phyloP scores from a whole-genome alignment of 2,329 filamentous ascomycete species.

The Acephala macrosclerotiorum region DNA sequence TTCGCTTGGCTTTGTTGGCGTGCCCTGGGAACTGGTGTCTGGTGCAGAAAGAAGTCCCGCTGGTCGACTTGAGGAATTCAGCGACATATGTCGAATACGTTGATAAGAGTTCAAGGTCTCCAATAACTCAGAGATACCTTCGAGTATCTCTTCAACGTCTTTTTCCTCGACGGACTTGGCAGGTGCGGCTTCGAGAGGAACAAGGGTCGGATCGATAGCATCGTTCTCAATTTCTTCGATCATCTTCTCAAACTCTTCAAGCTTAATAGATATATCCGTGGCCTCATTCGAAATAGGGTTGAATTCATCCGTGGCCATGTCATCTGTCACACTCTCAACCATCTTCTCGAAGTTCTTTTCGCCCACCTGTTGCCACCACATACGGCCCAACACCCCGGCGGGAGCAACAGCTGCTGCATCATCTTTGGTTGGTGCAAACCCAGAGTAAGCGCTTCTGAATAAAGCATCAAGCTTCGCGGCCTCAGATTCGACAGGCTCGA shows the following conservation, averaged over 20 bases:
- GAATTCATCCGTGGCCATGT: slow-evolving; percentile 19
- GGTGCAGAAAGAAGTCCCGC: slow-evolving; percentile 71
- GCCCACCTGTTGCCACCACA: slow-evolving; percentile 81
- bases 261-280: slow-evolving; percentile 43
- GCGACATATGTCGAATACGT: slow-evolving; percentile 75
- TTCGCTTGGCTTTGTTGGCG: slow-evolving; percentile 68
- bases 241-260: slow-evolving; percentile 53
- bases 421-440: slow-evolving; percentile 79
- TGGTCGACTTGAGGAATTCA: slow-evolving; percentile 68
- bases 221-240: slow-evolving; percentile 66
- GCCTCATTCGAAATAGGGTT: slow-evolving; percentile 15
- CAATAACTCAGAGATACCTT: slow-evolving; percentile 77
- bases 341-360: slow-evolving; percentile 70
- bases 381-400: slow-evolving; percentile 67
- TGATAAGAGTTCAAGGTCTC: slow-evolving; percentile 81
- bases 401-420: slow-evolving; percentile 75
- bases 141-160: slow-evolving; percentile 72
- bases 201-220: slow-evolving; percentile 63
- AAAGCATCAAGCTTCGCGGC: slow-evolving; percentile 75
- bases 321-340: slow-evolving; percentile 50
- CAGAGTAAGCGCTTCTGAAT: slow-evolving; percentile 80
- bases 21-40: slow-evolving; percentile 60
- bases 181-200: slow-evolving; percentile 46
- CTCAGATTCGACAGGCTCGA: slow-evolving; percentile 61
- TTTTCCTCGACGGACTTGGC: slow-evolving; percentile 62